phyloP scores from a whole-genome alignment of 106 monocot genomes.

The Dioscorea dumetorum region DNA sequence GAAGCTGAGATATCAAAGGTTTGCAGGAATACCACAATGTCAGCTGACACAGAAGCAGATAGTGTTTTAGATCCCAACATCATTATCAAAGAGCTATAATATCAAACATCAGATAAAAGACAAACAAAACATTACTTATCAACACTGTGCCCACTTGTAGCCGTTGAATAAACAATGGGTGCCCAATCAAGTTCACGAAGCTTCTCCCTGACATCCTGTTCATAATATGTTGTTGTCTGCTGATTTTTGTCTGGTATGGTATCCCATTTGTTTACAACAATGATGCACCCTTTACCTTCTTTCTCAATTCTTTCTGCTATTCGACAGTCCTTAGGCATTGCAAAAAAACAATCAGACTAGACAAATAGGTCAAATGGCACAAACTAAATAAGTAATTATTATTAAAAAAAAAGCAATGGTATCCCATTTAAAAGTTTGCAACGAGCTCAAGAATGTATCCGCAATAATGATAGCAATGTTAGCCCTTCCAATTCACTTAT shows the following conservation, averaged over 20 bases:
- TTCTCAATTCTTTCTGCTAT: constrained; percentile 94
- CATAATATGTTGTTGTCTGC: constrained; percentile 67
- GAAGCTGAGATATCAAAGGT: too few species aligned
- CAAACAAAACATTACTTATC: constrained; percentile 47
- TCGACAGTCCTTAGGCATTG: constrained; percentile 55
- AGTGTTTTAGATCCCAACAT: neutral
- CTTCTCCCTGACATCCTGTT: constrained; percentile 93
- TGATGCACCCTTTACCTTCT: constrained; percentile 96
- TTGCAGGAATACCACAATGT: neutral
- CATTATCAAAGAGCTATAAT: neutral
- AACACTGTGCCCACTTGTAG: constrained; percentile 64
- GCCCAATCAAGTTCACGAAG: constrained; percentile 83
- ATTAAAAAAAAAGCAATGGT: neutral
- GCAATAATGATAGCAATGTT: too few species aligned
- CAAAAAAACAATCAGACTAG: constrained; percentile 2
- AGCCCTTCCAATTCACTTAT: too few species aligned
- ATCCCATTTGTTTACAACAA: constrained; percentile 98
- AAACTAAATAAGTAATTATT: neutral
- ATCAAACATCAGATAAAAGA: neutral
- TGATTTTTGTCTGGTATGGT: constrained; percentile 93
- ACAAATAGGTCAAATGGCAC: neutral
- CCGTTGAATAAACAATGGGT: constrained; percentile 90
- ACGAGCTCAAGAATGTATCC: too few species aligned
- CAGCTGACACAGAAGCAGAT: neutral
- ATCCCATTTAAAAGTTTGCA: too few species aligned